A percentile compares a stretch with the other conserved stretches of the same genome.
These are phyloP conservation scores for Populus simonii DNA, from an alignment of 345 rosid genomes.

Conservation along the genomic window DNA sequence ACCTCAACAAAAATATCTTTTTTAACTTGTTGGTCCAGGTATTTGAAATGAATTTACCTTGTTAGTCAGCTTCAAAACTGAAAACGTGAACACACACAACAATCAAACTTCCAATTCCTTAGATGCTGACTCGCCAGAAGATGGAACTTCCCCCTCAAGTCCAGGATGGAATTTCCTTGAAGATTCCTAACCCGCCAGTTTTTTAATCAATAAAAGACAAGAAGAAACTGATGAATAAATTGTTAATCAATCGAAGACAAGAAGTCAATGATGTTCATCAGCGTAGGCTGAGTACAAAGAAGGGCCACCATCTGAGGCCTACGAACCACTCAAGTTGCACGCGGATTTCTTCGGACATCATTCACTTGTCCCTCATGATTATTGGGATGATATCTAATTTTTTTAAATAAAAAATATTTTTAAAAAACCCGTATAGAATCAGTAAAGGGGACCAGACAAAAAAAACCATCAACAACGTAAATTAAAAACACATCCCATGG, in stretches of 20 bases:
- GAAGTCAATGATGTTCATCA: not conserved
- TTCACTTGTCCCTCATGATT: not conserved
- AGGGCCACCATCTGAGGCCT: not conserved
- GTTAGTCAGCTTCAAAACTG: too few species aligned
- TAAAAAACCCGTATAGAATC: too few species aligned
- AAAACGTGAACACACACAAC: too few species aligned
- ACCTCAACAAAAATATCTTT: too few species aligned
- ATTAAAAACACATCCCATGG: not conserved
- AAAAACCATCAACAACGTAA: not conserved
- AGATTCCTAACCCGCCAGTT: not conserved
- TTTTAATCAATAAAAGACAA: too few species aligned
- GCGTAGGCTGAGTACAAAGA: not conserved
- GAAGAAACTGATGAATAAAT: not conserved
- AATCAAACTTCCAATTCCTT: too few species aligned
- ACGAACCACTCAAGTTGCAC: not conserved
- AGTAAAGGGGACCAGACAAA: not conserved
- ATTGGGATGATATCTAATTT: too few species aligned
- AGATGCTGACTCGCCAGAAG: too few species aligned
- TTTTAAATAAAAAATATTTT: too few species aligned
- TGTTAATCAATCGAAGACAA: not conserved
- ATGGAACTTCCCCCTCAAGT: too few species aligned
- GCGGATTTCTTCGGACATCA: not conserved
- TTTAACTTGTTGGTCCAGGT: not conserved
- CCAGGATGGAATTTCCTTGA: not conserved
- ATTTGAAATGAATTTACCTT: not conserved